Base-by-base conservation (phyloP, 2,329 filamentous ascomycete species). In the Pyrenophora teres region DNA sequence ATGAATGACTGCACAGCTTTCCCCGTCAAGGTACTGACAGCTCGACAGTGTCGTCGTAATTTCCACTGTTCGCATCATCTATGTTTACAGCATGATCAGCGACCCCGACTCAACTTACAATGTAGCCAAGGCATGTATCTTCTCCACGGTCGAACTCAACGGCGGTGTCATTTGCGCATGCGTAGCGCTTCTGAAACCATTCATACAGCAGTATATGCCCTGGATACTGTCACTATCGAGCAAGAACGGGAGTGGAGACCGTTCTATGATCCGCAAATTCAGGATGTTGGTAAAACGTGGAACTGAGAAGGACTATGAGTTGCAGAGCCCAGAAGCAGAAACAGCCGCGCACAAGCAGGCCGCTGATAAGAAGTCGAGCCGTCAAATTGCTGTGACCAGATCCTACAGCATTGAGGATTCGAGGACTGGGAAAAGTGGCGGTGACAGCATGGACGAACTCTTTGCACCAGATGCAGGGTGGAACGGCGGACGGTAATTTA, bases 41-140 rank as follows among this genome's bases (percentile, higher is more conserved):
- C 10, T 31, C 19, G 9, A 16, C 21, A 60, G 59, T 19, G 54
- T 60, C n/a, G 44, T 60, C 9, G 47, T 62, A 18, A 57, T 52
- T 30, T 62, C 54, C 13, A 62, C 55, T 27, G 57, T 62, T 10
- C 57, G 59, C 32, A 64, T 64, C 40, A 56, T 62, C 18, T 64
- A 59, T 40, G 56, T 62, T 7, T 59, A 62, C 40, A 50, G 54
- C 10, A 42, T 54, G 31, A 52, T 61, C 35, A 56, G 50, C 39
- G 43, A 64, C 16, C 50, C 55, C 18, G 61, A 64, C 35, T 43
- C 44, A 8, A 62, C 61, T 25, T 64, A 59, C 47, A 52, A 62
- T 35, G 50, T 62, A 41, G 59, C 54, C 33, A 47, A 52, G 31
- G 54, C 60, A 19, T 60, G 54, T 23, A 53, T 63, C 12, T 63